These are phyloP conservation scores for Flagelloscypha sp. DNA, from an alignment of 768 basidiomycete species.

Conservation along the genomic window DNA sequence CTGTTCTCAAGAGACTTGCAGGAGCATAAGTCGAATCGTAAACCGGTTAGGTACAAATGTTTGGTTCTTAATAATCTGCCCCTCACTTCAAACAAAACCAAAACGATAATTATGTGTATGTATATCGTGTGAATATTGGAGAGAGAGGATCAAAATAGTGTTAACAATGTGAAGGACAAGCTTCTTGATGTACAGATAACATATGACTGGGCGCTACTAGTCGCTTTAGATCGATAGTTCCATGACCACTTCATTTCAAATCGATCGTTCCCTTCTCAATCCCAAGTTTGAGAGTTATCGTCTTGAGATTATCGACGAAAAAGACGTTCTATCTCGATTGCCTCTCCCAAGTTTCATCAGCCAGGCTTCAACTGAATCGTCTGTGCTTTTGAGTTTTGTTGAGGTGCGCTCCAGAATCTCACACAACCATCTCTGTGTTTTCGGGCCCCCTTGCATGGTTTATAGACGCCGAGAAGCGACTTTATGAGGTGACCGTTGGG, in stretches of 20 bases:
- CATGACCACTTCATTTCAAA: too few species aligned
- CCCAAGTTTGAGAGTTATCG: slow-evolving; percentile 84
- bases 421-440: slow-evolving; percentile 69
- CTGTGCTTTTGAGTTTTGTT: slow-evolving; percentile 61
- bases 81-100: too few species aligned
- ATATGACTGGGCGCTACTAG: too few species aligned
- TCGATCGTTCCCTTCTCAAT: slow-evolving; percentile 53
- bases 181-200: too few species aligned
- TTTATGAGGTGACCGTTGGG: slow-evolving; percentile 45
- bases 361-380: slow-evolving; percentile 50
- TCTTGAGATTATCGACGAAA: slow-evolving; percentile 52
- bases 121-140: too few species aligned
- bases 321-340: slow-evolving; percentile 44
- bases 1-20: slow-evolving; percentile 61
- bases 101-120: too few species aligned
- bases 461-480: slow-evolving; percentile 54
- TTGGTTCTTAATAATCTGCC: too few species aligned
- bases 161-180: too few species aligned
- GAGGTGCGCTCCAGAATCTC: slow-evolving; percentile 80
- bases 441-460: slow-evolving; percentile 49
- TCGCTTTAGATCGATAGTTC: too few species aligned
- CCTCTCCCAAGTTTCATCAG: slow-evolving; percentile 37
- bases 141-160: too few species aligned
- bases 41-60: too few species aligned
- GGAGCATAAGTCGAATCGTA: too few species aligned